A percentile compares a stretch with the other conserved stretches of the same genome.
These are phyloP conservation scores for Dothideomycetes sp. DNA, from an alignment of 2,329 filamentous ascomycete species.

Conservation along the genomic window DNA sequence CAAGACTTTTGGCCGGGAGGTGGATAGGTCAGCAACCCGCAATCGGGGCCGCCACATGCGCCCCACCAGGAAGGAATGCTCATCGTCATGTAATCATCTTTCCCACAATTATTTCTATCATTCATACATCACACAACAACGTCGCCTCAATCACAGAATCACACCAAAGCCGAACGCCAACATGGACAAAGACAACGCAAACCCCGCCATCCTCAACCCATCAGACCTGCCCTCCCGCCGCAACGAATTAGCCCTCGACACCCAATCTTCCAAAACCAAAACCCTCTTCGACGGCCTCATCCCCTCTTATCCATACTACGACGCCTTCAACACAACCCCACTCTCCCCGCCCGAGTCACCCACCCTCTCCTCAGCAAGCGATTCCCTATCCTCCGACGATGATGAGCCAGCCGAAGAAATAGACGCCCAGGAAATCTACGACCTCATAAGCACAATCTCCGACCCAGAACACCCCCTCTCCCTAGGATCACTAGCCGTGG, in stretches of 20 bases:
- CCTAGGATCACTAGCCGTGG: conserved; percentile 82
- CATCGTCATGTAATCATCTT: neutral
- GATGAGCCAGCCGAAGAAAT: conserved; percentile 67
- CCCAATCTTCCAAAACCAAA: conserved; percentile 27
- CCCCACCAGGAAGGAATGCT: too few relatives aligned
- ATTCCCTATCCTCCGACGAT: conserved; percentile 32
- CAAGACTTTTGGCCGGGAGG: neutral
- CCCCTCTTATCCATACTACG: conserved; percentile 36
- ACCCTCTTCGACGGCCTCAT: conserved; percentile 45
- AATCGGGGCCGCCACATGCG: too few relatives aligned
- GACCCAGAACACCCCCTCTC: conserved; percentile 95
- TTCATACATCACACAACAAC: neutral
- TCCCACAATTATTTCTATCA: neutral
- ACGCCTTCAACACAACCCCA: conserved; percentile 30
- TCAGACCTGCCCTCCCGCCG: conserved; percentile 79
- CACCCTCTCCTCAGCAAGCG: conserved; percentile 15
- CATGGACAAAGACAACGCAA: conserved; percentile 58
- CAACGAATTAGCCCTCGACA: conserved; percentile 30
- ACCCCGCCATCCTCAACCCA: conserved; percentile 82
- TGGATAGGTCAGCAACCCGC: neutral
- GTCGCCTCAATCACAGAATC: neutral
- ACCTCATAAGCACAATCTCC: conserved; percentile 87
- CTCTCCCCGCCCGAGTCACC: conserved; percentile 21
- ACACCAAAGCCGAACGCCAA: conserved; percentile 4
- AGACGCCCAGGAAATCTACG: conserved; percentile 95